Evolutionary conservation across 2,329 filamentous ascomycete species (phyloP).

Genomic region (Rhinocladiella similis): DNA sequence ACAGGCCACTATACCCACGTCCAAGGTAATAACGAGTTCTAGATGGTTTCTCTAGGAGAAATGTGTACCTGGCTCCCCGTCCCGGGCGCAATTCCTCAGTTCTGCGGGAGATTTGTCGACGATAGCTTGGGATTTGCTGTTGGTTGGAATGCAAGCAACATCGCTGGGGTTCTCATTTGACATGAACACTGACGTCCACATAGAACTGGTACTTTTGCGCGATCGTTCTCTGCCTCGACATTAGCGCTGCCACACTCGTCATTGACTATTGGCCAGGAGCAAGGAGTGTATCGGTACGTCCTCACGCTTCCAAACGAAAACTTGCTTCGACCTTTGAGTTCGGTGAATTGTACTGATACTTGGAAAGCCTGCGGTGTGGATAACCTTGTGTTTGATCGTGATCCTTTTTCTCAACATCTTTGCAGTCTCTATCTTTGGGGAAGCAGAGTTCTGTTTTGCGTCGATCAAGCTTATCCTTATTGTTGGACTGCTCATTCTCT

Average conservation of each 20-base stretch:
- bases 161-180: conserved; percentile 21
- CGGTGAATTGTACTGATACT: conserved; percentile 30
- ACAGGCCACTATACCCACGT: not conserved
- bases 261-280: conserved; percentile 67
- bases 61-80: conserved; percentile 83
- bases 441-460: conserved; percentile 61
- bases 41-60: conserved; percentile 75
- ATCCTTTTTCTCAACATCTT: too few species aligned
- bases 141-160: conserved; percentile 61
- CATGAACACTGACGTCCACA: not conserved
- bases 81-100: conserved; percentile 76
- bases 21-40: not conserved
- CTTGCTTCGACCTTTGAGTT: not conserved
- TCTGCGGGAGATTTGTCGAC: conserved; percentile 75
- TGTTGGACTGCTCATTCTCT: conserved; percentile 64
- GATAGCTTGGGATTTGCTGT: conserved; percentile 77
- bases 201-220: conserved; percentile 71
- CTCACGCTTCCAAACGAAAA: not conserved
- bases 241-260: conserved; percentile 74
- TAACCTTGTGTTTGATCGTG: not conserved
- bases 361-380: conserved; percentile 33
- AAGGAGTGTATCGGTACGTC: conserved; percentile 5
- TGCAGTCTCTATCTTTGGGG: conserved; percentile 57
- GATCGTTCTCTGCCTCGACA: conserved; percentile 79
- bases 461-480: conserved; percentile 70